Evolutionary conservation across 495 filamentous ascomycete genomes (phyloP).

Genomic region (Bathelium albidoporum): DNA sequence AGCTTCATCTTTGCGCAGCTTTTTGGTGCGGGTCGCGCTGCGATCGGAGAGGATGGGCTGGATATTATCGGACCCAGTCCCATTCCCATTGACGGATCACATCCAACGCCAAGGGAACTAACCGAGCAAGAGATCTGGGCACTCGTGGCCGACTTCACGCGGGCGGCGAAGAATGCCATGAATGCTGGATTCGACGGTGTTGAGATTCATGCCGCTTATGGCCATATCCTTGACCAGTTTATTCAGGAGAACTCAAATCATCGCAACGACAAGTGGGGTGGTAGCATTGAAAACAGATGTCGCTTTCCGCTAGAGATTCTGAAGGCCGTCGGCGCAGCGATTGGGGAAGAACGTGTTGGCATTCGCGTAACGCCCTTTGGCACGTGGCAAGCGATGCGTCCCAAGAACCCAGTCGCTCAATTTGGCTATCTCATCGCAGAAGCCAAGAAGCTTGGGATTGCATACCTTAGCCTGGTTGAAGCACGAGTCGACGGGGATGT

Average conservation of each 20-base stretch:
- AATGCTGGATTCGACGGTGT: slow-evolving; percentile 46
- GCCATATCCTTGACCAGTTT: slow-evolving; percentile 66
- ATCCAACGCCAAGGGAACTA: slow-evolving; percentile 36
- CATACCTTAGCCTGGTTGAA: slow-evolving; percentile 59
- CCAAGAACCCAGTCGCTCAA: slow-evolving; percentile 52
- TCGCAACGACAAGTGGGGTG: slow-evolving; percentile 56
- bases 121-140: slow-evolving; percentile 46
- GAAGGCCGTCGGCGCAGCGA: slow-evolving; percentile 49
- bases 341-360: slow-evolving; percentile 46
- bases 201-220: slow-evolving; percentile 31
- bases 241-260: slow-evolving; percentile 50
- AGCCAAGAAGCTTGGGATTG: slow-evolving; percentile 42
- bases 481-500: slow-evolving; percentile 37
- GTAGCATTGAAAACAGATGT: slow-evolving; percentile 57
- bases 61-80: slow-evolving; percentile 38
- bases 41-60: slow-evolving; percentile 23
- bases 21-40: slow-evolving; percentile 53
- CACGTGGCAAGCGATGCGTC: slow-evolving; percentile 56
- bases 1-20: slow-evolving; percentile 55
- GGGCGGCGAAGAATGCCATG: slow-evolving; percentile 53
- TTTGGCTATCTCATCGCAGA: slow-evolving; percentile 46
- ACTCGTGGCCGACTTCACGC: slow-evolving; percentile 44
- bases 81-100: slow-evolving; percentile 29
- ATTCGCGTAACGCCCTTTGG: slow-evolving; percentile 56
- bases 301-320: slow-evolving; percentile 54